Evolutionary conservation across 106 monocot genomes (phyloP), one percentile per base, ranked within the genome.

Genomic region (Acorus calamus): DNA sequence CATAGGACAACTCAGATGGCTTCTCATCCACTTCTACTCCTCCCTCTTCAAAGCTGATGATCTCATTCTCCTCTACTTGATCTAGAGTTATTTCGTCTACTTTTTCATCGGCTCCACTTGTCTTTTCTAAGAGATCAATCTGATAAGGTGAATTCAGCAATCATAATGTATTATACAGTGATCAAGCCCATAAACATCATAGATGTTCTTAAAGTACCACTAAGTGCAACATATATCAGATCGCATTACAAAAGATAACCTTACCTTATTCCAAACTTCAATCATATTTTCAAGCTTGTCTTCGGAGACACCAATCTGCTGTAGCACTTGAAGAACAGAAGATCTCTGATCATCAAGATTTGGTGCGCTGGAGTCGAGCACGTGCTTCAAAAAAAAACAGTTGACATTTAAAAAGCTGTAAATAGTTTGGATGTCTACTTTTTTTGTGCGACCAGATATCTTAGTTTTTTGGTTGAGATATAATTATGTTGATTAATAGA

Each of bases 211-310:
- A 28, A 28, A 28, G 28, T 28, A 28, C 28, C 28, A 28, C 28
- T 28, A 28, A 28, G 28, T 28, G 28, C 28, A 28, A 28, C 28
- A 28, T 28, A 28, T 28, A 28, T 28, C 6, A 10, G 3, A n/a
- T 1, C 14, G 2, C 11, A 5, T 13, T 58, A 42, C 3, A 11
- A 8, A 11, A 11, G 8, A 70, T 52, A 63, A 14, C 2, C 6
- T 4, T 77, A 92, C 96, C 68, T 98, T 98, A 48, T 98, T 98
- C 96, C 91, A 98, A 62, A 98, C 96, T 98, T 98, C 91, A 70
- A 98, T 79, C 91, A 92, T 98, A 57, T 85, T 83, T 58, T 79
- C 28, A 44, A 91, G 80, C 73, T 98, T 98, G 55, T 91, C 87
- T 53, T 88, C 71, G 14, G 96, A 69, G 6, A 98, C 96, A 2